Evolutionary conservation across 1,139 yeast genomes (phyloP).

Genomic region (Lodderomyces jiufengensis): DNA sequence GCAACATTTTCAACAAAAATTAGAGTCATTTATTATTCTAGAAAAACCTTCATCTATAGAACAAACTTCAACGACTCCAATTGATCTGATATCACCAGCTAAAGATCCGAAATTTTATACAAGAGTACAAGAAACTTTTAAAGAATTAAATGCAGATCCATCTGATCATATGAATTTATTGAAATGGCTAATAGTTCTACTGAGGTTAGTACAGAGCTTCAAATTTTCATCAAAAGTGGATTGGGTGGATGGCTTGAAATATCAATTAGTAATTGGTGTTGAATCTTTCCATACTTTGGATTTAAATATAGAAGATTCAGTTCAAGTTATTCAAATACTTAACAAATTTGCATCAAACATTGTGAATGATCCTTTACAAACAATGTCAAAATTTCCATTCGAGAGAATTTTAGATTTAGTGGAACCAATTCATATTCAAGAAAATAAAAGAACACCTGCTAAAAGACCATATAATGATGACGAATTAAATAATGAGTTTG

Average conservation of each 20-base stretch:
- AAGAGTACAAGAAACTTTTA: conserved; percentile 7
- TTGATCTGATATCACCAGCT: not conserved
- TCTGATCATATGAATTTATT: conserved; percentile 6
- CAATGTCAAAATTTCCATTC: conserved; percentile 4
- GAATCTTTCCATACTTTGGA: conserved; percentile 9
- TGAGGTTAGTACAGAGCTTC: conserved; percentile 4
- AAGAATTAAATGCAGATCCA: conserved; percentile 6
- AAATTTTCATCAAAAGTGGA: not conserved
- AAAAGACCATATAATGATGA: conserved; percentile 6
- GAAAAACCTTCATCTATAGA: too few species aligned
- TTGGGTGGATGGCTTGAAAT: conserved; percentile 6
- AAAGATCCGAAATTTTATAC: conserved; percentile 4
- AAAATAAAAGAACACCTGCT: not conserved
- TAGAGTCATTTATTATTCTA: conserved; percentile 1
- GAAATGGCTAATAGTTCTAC: conserved; percentile 10
- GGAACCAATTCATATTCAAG: not conserved
- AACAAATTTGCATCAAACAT: not conserved
- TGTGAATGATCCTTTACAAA: not conserved
- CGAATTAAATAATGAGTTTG: conserved; percentile 11
- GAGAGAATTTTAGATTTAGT: conserved; percentile 5
- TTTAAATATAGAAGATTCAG: conserved; percentile 7
- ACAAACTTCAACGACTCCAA: not conserved
- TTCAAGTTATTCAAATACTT: conserved; percentile 4
- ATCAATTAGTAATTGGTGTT: conserved; percentile 10
- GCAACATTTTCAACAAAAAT: not conserved